A percentile compares a stretch with the other conserved stretches of the same genome.
Conservation (phyloP, 2,329 filamentous ascomycete genomes). For the Helotiales sp. region DNA sequence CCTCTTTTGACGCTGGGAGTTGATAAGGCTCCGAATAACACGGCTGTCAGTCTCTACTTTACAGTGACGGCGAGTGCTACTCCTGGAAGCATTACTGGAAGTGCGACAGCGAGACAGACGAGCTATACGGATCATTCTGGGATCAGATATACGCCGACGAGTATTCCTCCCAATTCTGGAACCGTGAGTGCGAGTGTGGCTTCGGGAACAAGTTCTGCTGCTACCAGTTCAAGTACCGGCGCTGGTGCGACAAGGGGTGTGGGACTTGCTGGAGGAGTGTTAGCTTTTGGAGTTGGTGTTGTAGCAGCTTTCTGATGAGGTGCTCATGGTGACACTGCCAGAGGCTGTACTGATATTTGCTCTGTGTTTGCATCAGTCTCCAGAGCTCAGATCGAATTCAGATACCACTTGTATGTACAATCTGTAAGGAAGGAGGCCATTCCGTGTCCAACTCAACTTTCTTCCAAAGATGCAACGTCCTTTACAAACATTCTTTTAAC, state of each 20-base stretch:
- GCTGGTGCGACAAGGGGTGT: not conserved
- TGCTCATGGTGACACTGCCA: too few relatives aligned
- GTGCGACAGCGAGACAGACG: constrained; percentile 33
- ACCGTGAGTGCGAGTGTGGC: not conserved
- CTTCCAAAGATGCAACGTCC: too few relatives aligned
- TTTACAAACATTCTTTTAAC: too few relatives aligned
- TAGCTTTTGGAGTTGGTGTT: not conserved
- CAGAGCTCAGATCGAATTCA: too few relatives aligned
- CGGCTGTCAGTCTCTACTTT: constrained; percentile 44
- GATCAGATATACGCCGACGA: constrained; percentile 2
- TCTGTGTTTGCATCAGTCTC: too few relatives aligned
- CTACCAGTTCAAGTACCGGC: not conserved
- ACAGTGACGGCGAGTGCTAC: constrained; percentile 39
- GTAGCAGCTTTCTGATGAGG: too few relatives aligned
- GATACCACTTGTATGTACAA: too few relatives aligned
- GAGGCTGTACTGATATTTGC: too few relatives aligned
- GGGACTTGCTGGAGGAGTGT: not conserved
- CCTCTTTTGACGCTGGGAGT: constrained; percentile 8
- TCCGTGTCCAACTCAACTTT: too few relatives aligned
- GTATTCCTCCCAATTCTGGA: not conserved
- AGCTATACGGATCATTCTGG: constrained; percentile 3
- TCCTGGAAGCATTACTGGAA: constrained; percentile 44
- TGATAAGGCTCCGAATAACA: constrained; percentile 38
- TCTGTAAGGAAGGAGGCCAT: too few relatives aligned
- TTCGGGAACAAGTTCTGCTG: not conserved